Evolutionary conservation across 345 rosid genomes (phyloP).

Genomic region (Psidium guajava): DNA sequence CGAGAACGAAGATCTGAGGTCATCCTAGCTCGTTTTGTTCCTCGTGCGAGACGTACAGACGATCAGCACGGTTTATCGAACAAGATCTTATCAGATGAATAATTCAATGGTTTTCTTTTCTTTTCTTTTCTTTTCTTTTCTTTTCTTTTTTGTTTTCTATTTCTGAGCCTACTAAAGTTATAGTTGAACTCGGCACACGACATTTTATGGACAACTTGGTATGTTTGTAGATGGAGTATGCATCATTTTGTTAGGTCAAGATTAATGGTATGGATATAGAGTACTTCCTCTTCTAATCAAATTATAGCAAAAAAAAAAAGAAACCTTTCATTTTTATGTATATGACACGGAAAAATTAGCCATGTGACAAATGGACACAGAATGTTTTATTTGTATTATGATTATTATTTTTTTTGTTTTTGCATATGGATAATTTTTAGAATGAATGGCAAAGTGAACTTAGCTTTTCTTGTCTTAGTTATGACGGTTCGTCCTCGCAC

Average conservation of each 20-base stretch:
- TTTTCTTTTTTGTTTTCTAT: not conserved
- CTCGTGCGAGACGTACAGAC: not conserved
- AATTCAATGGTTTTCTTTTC: too few species aligned
- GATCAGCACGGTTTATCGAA: not conserved
- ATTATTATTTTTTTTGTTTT: too few species aligned
- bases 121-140: too few species aligned
- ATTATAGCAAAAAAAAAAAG: too few species aligned
- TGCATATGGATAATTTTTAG: not conserved
- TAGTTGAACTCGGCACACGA: rapidly evolving
- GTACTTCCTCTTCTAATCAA: not conserved
- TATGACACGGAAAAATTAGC: not conserved
- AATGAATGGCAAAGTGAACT: not conserved
- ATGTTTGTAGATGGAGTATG: not conserved
- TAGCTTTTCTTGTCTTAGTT: not conserved
- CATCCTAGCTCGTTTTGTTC: not conserved
- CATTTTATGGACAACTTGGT: not conserved
- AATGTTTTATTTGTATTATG: too few species aligned
- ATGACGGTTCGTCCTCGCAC: not conserved
- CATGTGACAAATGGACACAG: not conserved
- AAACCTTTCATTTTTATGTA: not conserved
- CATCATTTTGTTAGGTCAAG: too few species aligned
- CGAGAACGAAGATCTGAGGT: not conserved
- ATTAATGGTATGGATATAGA: too few species aligned
- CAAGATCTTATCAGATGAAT: too few species aligned
- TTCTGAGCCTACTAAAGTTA: not conserved